phyloP scores from a whole-genome alignment of 2,329 filamentous ascomycete species.

The Lachnellula willkommii region DNA sequence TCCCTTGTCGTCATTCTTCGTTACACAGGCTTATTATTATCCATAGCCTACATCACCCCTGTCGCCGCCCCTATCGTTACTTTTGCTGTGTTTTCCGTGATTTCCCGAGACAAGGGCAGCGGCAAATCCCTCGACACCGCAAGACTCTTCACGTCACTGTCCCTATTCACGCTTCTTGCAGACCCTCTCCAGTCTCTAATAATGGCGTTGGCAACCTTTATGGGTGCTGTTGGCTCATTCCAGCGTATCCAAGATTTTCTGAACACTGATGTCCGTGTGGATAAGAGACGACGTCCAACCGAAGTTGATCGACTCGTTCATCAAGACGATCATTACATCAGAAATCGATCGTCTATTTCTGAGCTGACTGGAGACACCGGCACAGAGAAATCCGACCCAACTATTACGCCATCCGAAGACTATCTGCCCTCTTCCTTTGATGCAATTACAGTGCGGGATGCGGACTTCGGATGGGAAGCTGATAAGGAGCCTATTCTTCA shows the following conservation, averaged over 20 bases:
- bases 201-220: constrained; percentile 17
- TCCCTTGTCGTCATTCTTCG: background rate
- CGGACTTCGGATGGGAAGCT: background rate
- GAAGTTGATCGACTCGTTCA: background rate
- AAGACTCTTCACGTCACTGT: constrained; percentile 23
- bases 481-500: constrained; percentile 3
- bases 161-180: constrained; percentile 22
- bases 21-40: background rate
- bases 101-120: constrained; percentile 2
- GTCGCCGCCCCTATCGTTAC: constrained; percentile 10
- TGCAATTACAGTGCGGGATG: background rate
- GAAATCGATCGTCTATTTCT: background rate
- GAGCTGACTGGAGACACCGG: background rate
- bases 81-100: constrained; percentile 8
- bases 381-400: background rate
- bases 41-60: constrained; percentile 7
- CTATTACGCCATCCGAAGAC: background rate
- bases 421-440: background rate
- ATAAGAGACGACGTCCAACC: background rate
- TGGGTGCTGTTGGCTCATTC: constrained; percentile 19
- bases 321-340: background rate
- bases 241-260: constrained; percentile 26
- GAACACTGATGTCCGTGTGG: constrained; percentile 2
- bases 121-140: constrained; percentile 1
- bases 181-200: constrained; percentile 18